These are phyloP conservation scores for Ustilago bromivora DNA, from an alignment of 1,284 basidiomycete genomes.

Conservation along the genomic window DNA sequence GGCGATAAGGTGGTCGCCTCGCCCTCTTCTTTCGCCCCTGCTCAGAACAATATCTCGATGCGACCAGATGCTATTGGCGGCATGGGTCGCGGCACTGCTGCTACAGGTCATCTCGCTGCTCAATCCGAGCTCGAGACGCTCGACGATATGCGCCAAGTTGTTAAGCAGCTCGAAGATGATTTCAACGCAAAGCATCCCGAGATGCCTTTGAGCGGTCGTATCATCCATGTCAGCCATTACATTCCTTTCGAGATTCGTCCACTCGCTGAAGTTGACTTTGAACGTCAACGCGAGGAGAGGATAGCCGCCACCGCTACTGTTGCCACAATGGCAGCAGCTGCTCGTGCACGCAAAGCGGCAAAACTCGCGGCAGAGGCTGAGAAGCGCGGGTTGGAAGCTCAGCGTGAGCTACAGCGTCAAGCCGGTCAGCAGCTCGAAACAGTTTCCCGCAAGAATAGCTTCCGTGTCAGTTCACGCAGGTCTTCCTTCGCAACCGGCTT, in stretches of 20 bases:
- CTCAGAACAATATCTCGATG: conserved; percentile 35
- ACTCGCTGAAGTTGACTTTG: conserved; percentile 60
- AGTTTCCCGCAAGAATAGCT: conserved; percentile 51
- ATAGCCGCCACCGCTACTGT: conserved; percentile 61
- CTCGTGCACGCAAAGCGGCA: conserved; percentile 61
- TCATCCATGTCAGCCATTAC: conserved; percentile 68
- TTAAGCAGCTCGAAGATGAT: conserved; percentile 62
- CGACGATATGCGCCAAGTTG: conserved; percentile 52
- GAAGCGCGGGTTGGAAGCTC: conserved; percentile 48
- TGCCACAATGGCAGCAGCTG: conserved; percentile 63
- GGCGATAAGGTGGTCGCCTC: conserved; percentile 25
- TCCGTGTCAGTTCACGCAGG: conserved; percentile 50
- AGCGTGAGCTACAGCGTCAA: conserved; percentile 46
- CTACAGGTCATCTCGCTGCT: conserved; percentile 62
- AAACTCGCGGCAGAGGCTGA: conserved; percentile 52
- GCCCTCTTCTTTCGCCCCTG: conserved; percentile 20
- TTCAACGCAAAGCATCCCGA: conserved; percentile 62
- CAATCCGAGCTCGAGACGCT: conserved; percentile 58
- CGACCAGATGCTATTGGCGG: conserved; percentile 65
- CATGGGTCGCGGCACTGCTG: conserved; percentile 58
- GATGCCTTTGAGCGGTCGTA: conserved; percentile 62
- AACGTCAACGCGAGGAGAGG: conserved; percentile 58
- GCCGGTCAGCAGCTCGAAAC: conserved; percentile 27
- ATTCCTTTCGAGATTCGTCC: conserved; percentile 67
- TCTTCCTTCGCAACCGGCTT: conserved; percentile 54